phyloP scores from a whole-genome alignment of 768 basidiomycete species.

The Trametes punicea region DNA sequence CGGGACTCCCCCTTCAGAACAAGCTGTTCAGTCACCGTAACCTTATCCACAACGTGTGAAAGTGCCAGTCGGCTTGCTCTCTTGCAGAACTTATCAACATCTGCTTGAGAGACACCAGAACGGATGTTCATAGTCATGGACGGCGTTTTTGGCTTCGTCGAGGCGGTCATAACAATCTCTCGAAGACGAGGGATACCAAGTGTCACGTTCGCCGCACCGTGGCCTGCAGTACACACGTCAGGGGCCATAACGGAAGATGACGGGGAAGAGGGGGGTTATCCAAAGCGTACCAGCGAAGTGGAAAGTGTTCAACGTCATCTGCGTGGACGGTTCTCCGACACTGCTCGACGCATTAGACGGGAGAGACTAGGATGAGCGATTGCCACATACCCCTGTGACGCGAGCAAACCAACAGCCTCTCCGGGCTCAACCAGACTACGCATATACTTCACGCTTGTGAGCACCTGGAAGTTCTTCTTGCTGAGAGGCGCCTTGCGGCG shows the following conservation, averaged over 20 bases:
- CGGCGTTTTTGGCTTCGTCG: slow-evolving; percentile 92
- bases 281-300: slow-evolving; percentile 96
- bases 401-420: slow-evolving; percentile 95
- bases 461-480: slow-evolving; percentile 61
- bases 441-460: slow-evolving; percentile 94
- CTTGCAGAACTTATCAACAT: slow-evolving; percentile 82
- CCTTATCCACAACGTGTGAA: slow-evolving; percentile 82
- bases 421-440: slow-evolving; percentile 93
- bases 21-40: slow-evolving; percentile 77
- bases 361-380: neutral
- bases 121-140: slow-evolving; percentile 88
- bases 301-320: slow-evolving; percentile 99
- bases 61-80: slow-evolving; percentile 80
- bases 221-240: slow-evolving; percentile 49
- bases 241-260: neutral
- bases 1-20: slow-evolving; percentile 64
- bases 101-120: slow-evolving; percentile 45
- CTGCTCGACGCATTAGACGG: slow-evolving; percentile 37
- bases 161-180: slow-evolving; percentile 99
- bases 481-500: slow-evolving; percentile 47
- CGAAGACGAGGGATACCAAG: slow-evolving; percentile 97
- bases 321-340: slow-evolving; percentile 97
- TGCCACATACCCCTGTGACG: slow-evolving; percentile 85
- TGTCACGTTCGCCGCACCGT: slow-evolving; percentile 98
- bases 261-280: slow-evolving; percentile 5